Percentiles rank a stretch among this genome's conserved stretches.
phyloP scores from a whole-genome alignment of 495 filamentous ascomycete genomes.

The Echria macrotheca region DNA sequence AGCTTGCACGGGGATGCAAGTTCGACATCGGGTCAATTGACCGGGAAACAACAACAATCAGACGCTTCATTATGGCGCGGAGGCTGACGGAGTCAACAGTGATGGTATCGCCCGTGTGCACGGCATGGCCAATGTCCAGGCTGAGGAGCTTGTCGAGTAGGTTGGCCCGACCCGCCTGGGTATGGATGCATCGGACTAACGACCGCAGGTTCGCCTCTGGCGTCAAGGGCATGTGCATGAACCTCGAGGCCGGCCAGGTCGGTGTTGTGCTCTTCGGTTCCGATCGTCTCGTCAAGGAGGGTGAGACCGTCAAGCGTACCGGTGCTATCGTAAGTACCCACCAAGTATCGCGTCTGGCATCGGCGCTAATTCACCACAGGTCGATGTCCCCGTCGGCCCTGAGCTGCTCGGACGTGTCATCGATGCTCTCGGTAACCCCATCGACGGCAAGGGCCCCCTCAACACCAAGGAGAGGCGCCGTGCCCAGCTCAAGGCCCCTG shows the following conservation, averaged over 20 bases:
- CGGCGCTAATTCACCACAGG: constrained; percentile 46
- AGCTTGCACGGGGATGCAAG: constrained; percentile 3
- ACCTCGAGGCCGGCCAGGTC: constrained; percentile 99
- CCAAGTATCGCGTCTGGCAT: background rate
- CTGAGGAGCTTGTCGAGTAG: constrained; percentile 99
- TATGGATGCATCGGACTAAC: constrained; percentile 23
- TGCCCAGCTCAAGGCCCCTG: constrained; percentile 97
- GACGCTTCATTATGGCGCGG: background rate
- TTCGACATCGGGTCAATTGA: constrained; percentile 7
- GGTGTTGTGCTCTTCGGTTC: constrained; percentile 99
- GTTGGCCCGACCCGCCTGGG: constrained; percentile 35
- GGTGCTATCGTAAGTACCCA: constrained; percentile 83
- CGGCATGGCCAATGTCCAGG: constrained; percentile 99
- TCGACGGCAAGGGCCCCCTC: constrained; percentile 97
- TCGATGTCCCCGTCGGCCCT: constrained; percentile 91
- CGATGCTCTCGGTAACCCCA: constrained; percentile 96
- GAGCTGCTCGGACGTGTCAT: constrained; percentile 96
- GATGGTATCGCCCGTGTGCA: constrained; percentile 99
- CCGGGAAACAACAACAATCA: too few species aligned
- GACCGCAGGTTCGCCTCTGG: constrained; percentile 86
- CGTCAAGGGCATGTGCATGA: constrained; percentile 99
- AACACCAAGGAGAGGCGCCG: constrained; percentile 87
- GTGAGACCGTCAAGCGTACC: constrained; percentile 98
- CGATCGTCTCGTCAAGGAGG: constrained; percentile 99
- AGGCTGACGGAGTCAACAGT: constrained; percentile 48